Evolutionary conservation across 768 basidiomycete genomes (phyloP).

Genomic region (Lanmaoa pseudosensibilis): DNA sequence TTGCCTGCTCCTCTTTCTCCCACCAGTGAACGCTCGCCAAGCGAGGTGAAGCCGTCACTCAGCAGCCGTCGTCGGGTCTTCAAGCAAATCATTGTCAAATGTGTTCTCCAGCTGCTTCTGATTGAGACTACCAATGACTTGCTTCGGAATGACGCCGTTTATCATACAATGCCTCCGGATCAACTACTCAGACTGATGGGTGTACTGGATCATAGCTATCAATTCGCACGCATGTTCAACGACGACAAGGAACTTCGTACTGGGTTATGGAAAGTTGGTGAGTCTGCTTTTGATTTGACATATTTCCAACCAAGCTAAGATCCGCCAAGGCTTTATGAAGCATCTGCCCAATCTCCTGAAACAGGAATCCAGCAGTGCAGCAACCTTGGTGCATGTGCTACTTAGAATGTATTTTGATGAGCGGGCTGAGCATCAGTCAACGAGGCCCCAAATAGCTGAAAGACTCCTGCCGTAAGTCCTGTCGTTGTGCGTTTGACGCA

Average conservation of each 20-base stretch:
- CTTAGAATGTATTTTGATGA: constrained; percentile 93
- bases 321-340: constrained; percentile 92
- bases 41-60: constrained; percentile 53
- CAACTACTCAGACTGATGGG: constrained; percentile 93
- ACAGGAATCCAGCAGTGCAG: constrained; percentile 96
- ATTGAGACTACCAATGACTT: constrained; percentile 98
- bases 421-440: constrained; percentile 82
- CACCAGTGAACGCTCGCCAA: constrained; percentile 51
- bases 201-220: constrained; percentile 94
- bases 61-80: constrained; percentile 82
- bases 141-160: constrained; percentile 88
- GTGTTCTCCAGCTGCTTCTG: constrained; percentile 91
- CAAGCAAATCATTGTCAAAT: constrained; percentile 99
- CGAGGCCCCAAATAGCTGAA: constrained; percentile 76
- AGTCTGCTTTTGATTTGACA: constrained; percentile 36
- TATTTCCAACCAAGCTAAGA: constrained; percentile 3
- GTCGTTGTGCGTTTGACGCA: background rate
- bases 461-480: constrained; percentile 64
- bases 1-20: constrained; percentile 89
- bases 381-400: constrained; percentile 89
- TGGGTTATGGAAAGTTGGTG: constrained; percentile 98
- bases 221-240: constrained; percentile 96
- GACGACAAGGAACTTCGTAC: constrained; percentile 97
- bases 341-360: constrained; percentile 96
- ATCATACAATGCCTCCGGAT: constrained; percentile 90